Evolutionary conservation across 1,284 basidiomycete genomes (phyloP).

Genomic region (Cutaneotrichosporon curvatum): DNA sequence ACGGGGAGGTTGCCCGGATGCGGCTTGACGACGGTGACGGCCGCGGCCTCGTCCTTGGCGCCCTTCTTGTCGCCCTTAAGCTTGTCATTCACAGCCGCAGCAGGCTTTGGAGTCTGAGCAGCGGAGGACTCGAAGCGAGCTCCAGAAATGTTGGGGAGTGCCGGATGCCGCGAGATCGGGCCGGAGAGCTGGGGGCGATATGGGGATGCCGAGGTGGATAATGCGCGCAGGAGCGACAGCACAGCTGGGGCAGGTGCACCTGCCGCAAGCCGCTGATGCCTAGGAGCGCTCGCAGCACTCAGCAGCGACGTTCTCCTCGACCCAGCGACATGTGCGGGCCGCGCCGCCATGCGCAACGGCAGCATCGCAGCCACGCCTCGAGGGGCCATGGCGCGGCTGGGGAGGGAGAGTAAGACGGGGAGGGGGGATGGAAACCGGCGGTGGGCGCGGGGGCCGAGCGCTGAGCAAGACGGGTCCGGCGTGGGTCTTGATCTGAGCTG

Average conservation of each 20-base stretch:
- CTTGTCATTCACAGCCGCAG: not conserved
- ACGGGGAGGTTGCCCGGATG: conserved; percentile 6
- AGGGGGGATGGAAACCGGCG: not conserved
- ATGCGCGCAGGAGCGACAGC: no score
- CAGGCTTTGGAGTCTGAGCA: conserved; percentile 2
- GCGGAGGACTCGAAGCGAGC: conserved; percentile 18
- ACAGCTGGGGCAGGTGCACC: no score
- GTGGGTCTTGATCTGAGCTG: no score
- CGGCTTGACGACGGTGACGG: not conserved
- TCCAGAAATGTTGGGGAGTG: not conserved
- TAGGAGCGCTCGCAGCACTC: no score
- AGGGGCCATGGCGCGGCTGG: conserved; percentile 15
- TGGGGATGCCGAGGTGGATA: not conserved
- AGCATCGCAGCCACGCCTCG: conserved; percentile 13
- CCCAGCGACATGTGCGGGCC: not conserved
- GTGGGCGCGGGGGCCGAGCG: no score
- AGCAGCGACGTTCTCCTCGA: no score
- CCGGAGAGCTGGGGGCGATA: not conserved
- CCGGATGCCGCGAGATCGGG: not conserved
- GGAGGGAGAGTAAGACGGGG: not conserved
- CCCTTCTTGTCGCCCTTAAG: not conserved
- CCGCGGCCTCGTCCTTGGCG: conserved; percentile 2
- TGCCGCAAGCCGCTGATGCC: no score
- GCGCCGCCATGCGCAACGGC: not conserved
- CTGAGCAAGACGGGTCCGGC: no score